phyloP scores from a whole-genome alignment of 2,329 filamentous ascomycete genomes.

The Neofusicoccum laricinum region DNA sequence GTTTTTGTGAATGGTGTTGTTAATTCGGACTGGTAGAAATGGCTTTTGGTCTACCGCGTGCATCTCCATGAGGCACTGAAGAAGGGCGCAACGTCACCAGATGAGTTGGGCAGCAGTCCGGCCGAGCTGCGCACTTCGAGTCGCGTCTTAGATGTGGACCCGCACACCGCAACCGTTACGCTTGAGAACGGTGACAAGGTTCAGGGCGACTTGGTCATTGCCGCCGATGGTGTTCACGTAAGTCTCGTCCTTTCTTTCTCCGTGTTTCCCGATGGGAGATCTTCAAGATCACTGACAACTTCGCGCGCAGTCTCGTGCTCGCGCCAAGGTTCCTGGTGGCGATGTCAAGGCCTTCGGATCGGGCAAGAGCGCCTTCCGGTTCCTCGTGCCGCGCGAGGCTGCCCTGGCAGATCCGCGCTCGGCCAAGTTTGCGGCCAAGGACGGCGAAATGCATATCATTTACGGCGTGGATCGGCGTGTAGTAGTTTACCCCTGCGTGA shows the following conservation, averaged over 20 bases:
- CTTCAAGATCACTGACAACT: conserved; percentile 16
- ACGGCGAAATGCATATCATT: conserved; percentile 45
- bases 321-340: conserved; percentile 28
- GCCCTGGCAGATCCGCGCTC: conserved; percentile 40
- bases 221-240: conserved; percentile 55
- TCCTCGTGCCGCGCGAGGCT: conserved; percentile 49
- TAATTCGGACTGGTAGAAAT: background rate
- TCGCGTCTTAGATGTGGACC: conserved; percentile 45
- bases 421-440: conserved; percentile 34
- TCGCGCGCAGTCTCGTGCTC: conserved; percentile 26
- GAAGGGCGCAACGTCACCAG: conserved; percentile 12
- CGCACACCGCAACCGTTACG: conserved; percentile 39
- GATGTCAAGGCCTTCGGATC: conserved; percentile 42
- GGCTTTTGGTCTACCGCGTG: conserved; percentile 49
- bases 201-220: conserved; percentile 51
- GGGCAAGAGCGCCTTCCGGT: conserved; percentile 58
- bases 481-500: conserved; percentile 47
- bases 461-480: conserved; percentile 43
- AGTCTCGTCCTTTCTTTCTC: conserved; percentile 20
- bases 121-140: conserved; percentile 42
- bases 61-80: conserved; percentile 55
- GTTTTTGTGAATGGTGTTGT: background rate
- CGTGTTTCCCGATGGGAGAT: background rate
- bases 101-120: conserved; percentile 28
- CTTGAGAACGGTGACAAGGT: conserved; percentile 46